Percentiles rank a stretch among this genome's conserved stretches.
phyloP scores from a whole-genome alignment of 805 yeast genomes.

The Nakazawaea holstii region DNA sequence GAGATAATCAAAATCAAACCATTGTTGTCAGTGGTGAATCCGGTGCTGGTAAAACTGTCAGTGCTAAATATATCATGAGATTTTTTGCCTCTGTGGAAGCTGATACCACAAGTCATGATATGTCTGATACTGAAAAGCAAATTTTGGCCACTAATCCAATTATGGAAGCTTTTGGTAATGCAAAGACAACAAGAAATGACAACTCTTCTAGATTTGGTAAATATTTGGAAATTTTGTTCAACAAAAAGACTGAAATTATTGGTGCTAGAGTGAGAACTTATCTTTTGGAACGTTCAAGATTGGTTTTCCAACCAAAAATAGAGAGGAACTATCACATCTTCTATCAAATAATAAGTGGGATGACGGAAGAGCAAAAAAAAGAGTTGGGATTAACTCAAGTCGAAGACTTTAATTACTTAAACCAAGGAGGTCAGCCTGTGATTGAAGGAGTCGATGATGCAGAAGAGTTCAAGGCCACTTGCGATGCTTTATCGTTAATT shows the following conservation, averaged over 20 bases:
- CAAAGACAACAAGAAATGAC: slow-evolving; percentile 94
- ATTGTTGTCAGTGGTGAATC: slow-evolving; percentile 97
- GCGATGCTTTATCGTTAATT: slow-evolving; percentile 70
- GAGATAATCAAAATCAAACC: slow-evolving; percentile 82
- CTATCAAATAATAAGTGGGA: slow-evolving; percentile 81
- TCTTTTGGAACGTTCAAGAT: slow-evolving; percentile 85
- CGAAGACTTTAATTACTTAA: slow-evolving; percentile 71
- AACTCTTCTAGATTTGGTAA: slow-evolving; percentile 98
- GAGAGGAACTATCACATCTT: slow-evolving; percentile 96
- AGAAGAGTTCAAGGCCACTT: slow-evolving; percentile 69
- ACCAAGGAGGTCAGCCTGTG: slow-evolving; percentile 74
- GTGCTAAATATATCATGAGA: slow-evolving; percentile 96
- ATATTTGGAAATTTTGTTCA: slow-evolving; percentile 86
- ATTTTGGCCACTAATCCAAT: slow-evolving; percentile 95
- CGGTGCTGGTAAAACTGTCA: slow-evolving; percentile 98
- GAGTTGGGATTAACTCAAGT: slow-evolving; percentile 58
- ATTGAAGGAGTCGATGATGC: slow-evolving; percentile 81
- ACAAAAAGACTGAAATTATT: slow-evolving; percentile 66
- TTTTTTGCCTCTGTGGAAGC: slow-evolving; percentile 91
- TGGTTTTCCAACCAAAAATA: slow-evolving; percentile 85
- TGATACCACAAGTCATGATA: slow-evolving; percentile 45
- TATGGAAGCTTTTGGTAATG: slow-evolving; percentile 98
- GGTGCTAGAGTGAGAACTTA: slow-evolving; percentile 96
- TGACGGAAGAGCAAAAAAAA: slow-evolving; percentile 47
- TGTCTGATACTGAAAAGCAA: slow-evolving; percentile 90